Evolutionary conservation across 352 stramenopile genomes (phyloP), one percentile per base, ranked within the genome.

Genomic region (Elongisporangium senticosum): DNA sequence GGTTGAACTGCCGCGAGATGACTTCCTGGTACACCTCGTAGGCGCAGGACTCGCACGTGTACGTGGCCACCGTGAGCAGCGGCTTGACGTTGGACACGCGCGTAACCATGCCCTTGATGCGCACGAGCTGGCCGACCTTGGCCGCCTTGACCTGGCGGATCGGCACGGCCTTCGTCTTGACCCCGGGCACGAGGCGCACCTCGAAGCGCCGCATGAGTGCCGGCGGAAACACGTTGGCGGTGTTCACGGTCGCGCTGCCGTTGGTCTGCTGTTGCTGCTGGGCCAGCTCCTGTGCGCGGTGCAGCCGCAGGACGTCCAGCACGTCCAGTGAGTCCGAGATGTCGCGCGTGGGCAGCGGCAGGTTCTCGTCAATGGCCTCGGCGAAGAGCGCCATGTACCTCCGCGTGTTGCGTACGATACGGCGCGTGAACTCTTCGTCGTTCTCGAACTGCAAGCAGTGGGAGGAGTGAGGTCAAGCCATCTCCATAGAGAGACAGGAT

Each of bases 31-130:
- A 99, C 33, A 98, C 87, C 83, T 99, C 97, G 51, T 91, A 98
- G 1, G 96, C 96, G 60, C 93, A 98, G 8, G 86, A 75, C 56
- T 98, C 93, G 67, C 97, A 99, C 21, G 95, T 98, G 79, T 99
- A 99, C 1, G 97, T 99, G 0, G 95, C 95, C 3, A 99, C 97
- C 1, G 85, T 87, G 49, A 98, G 85, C 19, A 98, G 78, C 0
- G 98, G 98, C 71, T 99, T 99, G 47, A 99, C 97, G 62, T 98
- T 98, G 0, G 96, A 98, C 0, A 98, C 89, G n/a, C 97, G 86
- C 1, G 98, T 99, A 28, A 99, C 95, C 87, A 99, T 99, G 21
- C 96, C 97, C 28, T 96, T 90, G 51, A 99, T 93, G 0, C 89
- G 94, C 11, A 99, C 97, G 4, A 99, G 78, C 48, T 86, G 86